Percentiles rank a stretch among this genome's conserved stretches.
Conservation (phyloP, 106 monocot species). For the Dendrobium huoshanense region DNA sequence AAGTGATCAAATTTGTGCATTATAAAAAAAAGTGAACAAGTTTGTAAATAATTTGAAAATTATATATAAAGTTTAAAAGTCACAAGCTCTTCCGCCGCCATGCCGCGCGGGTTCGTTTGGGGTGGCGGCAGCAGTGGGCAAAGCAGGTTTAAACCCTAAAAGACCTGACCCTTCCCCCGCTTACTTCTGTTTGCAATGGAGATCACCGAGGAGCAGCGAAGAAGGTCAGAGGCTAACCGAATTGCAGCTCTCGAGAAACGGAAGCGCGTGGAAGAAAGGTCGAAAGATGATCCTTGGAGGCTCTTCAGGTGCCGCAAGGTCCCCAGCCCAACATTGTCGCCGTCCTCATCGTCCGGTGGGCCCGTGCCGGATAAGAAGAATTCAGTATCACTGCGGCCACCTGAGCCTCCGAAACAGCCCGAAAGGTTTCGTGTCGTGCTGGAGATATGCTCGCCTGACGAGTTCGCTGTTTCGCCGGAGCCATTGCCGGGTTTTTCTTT, state of each 20-base stretch:
- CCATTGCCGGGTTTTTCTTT: conserved; percentile 38
- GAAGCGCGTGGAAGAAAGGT: conserved; percentile 33
- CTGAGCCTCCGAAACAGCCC: conserved; percentile 16
- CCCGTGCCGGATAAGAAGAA: background rate
- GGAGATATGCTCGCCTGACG: conserved; percentile 73
- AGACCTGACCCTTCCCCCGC: background rate
- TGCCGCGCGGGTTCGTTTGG: no score
- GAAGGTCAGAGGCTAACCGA: conserved; percentile 79
- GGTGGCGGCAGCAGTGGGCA: no score
- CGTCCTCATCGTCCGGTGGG: background rate
- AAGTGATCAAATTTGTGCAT: no score
- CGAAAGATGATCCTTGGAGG: conserved; percentile 30
- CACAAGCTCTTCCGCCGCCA: no score
- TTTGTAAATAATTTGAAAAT: no score
- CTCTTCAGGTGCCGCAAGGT: conserved; percentile 65
- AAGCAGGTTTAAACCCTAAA: background rate
- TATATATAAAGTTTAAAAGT: no score
- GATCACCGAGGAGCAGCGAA: conserved; percentile 89
- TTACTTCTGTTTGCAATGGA: conserved; percentile 30
- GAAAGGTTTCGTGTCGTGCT: conserved; percentile 39
- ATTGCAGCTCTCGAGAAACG: conserved; percentile 92
- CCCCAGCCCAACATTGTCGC: conserved; percentile 2
- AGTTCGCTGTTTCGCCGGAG: conserved; percentile 69
- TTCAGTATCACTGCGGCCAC: conserved; percentile 5
- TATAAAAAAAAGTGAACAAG: no score